Evolutionary conservation across 2,329 filamentous ascomycete species (phyloP).

Genomic region (Colletotrichum somersetense): DNA sequence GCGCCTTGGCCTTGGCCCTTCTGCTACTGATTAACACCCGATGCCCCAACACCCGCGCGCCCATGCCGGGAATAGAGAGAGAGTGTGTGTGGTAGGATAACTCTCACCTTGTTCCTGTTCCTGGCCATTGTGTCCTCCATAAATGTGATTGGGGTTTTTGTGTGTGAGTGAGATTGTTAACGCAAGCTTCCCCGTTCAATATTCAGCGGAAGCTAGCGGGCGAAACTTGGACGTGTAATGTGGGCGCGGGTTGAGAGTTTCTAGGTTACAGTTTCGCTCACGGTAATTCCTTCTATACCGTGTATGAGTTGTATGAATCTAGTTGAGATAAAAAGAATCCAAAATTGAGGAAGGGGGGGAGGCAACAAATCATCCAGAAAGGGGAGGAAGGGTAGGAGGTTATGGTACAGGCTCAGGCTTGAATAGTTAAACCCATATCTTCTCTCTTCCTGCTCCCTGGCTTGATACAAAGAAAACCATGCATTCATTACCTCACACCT

Average conservation of each 20-base stretch:
- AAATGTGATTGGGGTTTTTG: slow-evolving; percentile 7
- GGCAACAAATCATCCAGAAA: neutral
- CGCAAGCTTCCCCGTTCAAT: neutral
- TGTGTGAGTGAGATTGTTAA: neutral
- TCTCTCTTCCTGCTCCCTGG: neutral
- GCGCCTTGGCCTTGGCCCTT: slow-evolving; percentile 25
- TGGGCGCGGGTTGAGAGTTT: neutral
- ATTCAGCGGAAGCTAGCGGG: neutral
- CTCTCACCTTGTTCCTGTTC: slow-evolving; percentile 41
- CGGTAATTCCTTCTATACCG: neutral
- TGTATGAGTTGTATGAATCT: neutral
- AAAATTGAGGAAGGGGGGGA: neutral
- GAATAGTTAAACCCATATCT: neutral
- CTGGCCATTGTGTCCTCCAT: slow-evolving; percentile 40
- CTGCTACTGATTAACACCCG: neutral
- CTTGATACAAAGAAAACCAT: neutral
- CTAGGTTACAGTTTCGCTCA: neutral
- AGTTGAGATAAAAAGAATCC: neutral
- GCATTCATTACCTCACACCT: slow-evolving; percentile 36
- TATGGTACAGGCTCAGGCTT: slow-evolving; percentile 2
- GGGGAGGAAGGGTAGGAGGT: neutral
- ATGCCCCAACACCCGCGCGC: no score
- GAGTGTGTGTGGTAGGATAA: no score
- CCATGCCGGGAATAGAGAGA: neutral
- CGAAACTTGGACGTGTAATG: neutral